phyloP scores from a whole-genome alignment of 805 yeast species.

The Scheffersomyces stipitis region DNA sequence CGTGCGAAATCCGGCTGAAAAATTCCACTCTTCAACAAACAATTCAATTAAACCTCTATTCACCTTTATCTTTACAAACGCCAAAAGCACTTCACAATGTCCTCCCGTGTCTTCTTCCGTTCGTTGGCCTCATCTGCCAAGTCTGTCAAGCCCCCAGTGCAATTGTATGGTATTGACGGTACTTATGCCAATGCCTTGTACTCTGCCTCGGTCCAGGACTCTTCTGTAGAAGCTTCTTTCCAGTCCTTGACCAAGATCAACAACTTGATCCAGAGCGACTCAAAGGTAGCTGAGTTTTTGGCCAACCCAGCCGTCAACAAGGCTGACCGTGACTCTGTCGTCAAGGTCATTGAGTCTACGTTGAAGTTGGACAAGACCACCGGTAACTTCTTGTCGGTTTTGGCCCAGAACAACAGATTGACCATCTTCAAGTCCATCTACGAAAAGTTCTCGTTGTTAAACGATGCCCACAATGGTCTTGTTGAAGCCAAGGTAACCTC shows the following conservation, averaged over 20 bases:
- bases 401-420: conserved; percentile 95
- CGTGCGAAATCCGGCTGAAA: too few species aligned
- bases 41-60: too few species aligned
- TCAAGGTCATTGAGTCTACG: conserved; percentile 52
- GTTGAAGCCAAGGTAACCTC: conserved; percentile 93
- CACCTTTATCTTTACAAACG: too few species aligned
- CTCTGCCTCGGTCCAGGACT: conserved; percentile 84
- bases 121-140: conserved; percentile 70
- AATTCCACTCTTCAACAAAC: too few species aligned
- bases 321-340: conserved; percentile 71
- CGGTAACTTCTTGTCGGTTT: conserved; percentile 74
- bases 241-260: conserved; percentile 61
- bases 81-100: too few species aligned
- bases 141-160: conserved; percentile 80
- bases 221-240: conserved; percentile 69
- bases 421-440: conserved; percentile 62
- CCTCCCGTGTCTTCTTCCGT: conserved; percentile 67
- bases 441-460: conserved; percentile 70
- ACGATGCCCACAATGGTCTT: conserved; percentile 87
- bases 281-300: conserved; percentile 60
- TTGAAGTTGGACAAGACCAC: conserved; percentile 66
- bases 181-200: conserved; percentile 94
- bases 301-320: conserved; percentile 81
- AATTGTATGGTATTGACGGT: conserved; percentile 93
- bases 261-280: conserved; percentile 57